Evolutionary conservation across 208 protist species (phyloP).

Genomic region (Phytomonas francai): DNA sequence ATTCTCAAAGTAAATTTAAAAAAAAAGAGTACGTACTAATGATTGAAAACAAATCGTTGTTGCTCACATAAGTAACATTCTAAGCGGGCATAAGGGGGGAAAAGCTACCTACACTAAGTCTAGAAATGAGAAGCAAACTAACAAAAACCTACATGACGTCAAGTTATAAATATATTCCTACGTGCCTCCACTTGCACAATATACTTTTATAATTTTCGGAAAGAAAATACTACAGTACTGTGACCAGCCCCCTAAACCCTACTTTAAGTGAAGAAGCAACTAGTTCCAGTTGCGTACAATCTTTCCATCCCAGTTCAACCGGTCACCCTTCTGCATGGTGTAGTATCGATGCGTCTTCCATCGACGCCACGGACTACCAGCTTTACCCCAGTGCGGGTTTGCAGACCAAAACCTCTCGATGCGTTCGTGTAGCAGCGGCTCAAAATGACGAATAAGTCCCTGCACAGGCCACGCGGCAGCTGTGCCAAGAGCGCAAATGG

Average conservation of each 20-base stretch:
- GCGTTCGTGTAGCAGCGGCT: conserved; percentile 93
- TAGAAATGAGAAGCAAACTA: neutral
- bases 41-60: neutral
- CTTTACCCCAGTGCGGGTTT: conserved; percentile 83
- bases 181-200: conserved; percentile 1
- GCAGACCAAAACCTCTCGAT: conserved; percentile 89
- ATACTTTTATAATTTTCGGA: neutral
- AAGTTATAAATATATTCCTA: conserved; percentile 10
- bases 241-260: neutral
- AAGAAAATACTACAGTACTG: conserved; percentile 1
- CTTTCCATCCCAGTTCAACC: conserved; percentile 84
- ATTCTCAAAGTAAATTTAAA: neutral
- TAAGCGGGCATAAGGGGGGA: neutral
- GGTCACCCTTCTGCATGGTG: conserved; percentile 85
- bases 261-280: neutral
- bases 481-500: conserved; percentile 98
- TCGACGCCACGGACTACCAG: conserved; percentile 70
- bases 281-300: conserved; percentile 88
- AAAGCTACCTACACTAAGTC: conserved; percentile 9
- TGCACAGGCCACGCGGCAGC: conserved; percentile 98
- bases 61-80: neutral
- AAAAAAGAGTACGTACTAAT: neutral
- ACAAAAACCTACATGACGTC: neutral
- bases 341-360: conserved; percentile 89
- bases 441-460: conserved; percentile 96